A percentile compares a stretch with the other conserved stretches of the same genome.
phyloP scores from a whole-genome alignment of 306 rosid genomes.

The Glycyrrhiza uralensis region DNA sequence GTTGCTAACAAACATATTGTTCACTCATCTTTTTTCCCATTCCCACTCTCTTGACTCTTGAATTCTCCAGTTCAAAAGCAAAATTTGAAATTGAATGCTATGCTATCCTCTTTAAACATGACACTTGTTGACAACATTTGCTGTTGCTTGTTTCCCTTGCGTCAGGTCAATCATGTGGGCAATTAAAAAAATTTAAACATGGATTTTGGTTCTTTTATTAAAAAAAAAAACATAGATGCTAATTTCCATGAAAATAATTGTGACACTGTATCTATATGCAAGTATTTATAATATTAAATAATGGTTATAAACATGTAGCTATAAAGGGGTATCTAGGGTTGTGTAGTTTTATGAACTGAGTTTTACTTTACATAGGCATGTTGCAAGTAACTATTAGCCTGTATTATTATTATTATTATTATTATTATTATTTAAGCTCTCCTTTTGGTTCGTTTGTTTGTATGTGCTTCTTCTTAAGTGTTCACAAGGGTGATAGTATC shows the following conservation, averaged over 20 bases:
- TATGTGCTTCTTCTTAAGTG: constrained; percentile 16
- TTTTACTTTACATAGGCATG: constrained; percentile 1
- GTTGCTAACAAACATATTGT: background rate
- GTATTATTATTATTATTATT: background rate
- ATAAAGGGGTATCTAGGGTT: background rate
- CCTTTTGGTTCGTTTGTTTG: constrained; percentile 1
- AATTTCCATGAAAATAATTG: background rate
- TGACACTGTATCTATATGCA: background rate
- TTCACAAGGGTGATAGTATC: constrained; percentile 27
- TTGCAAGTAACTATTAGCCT: background rate
- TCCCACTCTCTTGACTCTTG: background rate
- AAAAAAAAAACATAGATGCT: background rate
- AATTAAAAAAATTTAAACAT: background rate
- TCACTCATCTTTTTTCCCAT: background rate
- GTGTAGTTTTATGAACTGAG: background rate
- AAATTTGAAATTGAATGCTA: background rate
- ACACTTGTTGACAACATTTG: background rate
- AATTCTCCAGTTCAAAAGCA: background rate
- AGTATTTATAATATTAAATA: background rate
- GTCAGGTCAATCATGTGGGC: background rate
- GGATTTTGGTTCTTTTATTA: background rate
- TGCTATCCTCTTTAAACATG: background rate
- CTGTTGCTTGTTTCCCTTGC: background rate
- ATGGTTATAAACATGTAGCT: background rate
- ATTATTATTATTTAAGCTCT: background rate